A percentile compares a stretch with the other conserved stretches of the same genome.
Conservation (phyloP, 495 filamentous ascomycete genomes). For the Jackrogersella minutella region DNA sequence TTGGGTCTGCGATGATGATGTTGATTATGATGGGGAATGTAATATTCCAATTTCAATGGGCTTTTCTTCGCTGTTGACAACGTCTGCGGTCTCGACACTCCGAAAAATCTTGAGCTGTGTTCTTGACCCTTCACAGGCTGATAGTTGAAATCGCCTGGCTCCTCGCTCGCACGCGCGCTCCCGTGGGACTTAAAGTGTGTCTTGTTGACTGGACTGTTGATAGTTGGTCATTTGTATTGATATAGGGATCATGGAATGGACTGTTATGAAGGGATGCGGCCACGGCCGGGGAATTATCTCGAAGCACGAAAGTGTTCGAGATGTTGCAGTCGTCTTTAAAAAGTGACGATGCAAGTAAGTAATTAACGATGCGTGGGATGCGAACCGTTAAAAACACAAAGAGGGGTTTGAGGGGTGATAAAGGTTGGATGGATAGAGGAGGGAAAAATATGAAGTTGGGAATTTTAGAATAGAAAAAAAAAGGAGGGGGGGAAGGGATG, state of each 20-base stretch:
- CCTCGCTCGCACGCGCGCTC: conserved; percentile 61
- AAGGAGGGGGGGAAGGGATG: conserved; percentile 51
- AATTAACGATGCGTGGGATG: conserved; percentile 46
- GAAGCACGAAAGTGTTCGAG: conserved; percentile 57
- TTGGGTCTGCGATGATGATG: conserved; percentile 42
- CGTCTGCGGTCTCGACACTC: conserved; percentile 46
- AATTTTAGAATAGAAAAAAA: conserved; percentile 44
- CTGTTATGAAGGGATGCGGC: conserved; percentile 38
- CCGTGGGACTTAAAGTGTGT: conserved; percentile 70
- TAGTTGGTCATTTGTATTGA: conserved; percentile 64
- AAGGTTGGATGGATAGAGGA: conserved; percentile 47
- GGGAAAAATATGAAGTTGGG: conserved; percentile 45
- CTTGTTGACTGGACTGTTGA: conserved; percentile 57
- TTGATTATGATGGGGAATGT: conserved; percentile 11
- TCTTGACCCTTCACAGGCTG: conserved; percentile 55
- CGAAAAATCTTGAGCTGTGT: conserved; percentile 35
- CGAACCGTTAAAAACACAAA: conserved; percentile 48
- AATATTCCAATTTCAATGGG: conserved; percentile 40
- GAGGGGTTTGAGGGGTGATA: conserved; percentile 62
- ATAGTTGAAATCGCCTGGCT: conserved; percentile 62
- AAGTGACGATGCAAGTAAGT: conserved; percentile 35
- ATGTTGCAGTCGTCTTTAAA: conserved; percentile 58
- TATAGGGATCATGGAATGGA: conserved; percentile 62
- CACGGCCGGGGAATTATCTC: conserved; percentile 44
- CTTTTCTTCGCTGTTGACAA: conserved; percentile 36